A percentile compares a stretch with the other conserved stretches of the same genome.
Conservation (phyloP, 306 rosid species). For the Acacia crassicarpa region DNA sequence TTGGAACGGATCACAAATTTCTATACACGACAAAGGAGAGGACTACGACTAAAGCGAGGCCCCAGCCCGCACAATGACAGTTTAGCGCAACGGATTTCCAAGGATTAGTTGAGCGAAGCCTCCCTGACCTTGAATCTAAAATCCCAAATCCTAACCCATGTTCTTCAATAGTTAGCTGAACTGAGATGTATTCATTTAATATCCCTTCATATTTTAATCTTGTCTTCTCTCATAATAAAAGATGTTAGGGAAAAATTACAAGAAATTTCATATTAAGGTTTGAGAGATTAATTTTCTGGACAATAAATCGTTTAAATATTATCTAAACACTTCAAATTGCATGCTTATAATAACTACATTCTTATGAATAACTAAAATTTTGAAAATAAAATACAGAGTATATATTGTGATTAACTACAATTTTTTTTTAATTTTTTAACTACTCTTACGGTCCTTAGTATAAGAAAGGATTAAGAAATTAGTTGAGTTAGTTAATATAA, state of each 20-base stretch:
- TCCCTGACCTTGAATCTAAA: not conserved
- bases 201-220: not conserved
- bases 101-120: not conserved
- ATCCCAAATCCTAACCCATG: not conserved
- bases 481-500: too few species aligned
- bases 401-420: not conserved
- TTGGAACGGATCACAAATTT: not conserved
- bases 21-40: not conserved
- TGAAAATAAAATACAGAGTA: not conserved
- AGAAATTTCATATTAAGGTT: not conserved
- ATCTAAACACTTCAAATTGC: not conserved
- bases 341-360: not conserved
- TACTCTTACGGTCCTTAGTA: too few species aligned
- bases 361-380: not conserved
- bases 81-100: not conserved
- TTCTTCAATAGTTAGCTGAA: not conserved
- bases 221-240: not conserved
- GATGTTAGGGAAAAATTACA: too few species aligned
- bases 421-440: too few species aligned
- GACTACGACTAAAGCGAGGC: not conserved
- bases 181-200: not conserved
- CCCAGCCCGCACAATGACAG: not conserved
- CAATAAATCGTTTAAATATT: not conserved
- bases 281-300: not conserved
- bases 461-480: too few species aligned